Percentiles rank a stretch among this genome's conserved stretches.
These are phyloP conservation scores for Penicillium coffeae DNA, from an alignment of 495 filamentous ascomycete genomes.

Conservation along the genomic window DNA sequence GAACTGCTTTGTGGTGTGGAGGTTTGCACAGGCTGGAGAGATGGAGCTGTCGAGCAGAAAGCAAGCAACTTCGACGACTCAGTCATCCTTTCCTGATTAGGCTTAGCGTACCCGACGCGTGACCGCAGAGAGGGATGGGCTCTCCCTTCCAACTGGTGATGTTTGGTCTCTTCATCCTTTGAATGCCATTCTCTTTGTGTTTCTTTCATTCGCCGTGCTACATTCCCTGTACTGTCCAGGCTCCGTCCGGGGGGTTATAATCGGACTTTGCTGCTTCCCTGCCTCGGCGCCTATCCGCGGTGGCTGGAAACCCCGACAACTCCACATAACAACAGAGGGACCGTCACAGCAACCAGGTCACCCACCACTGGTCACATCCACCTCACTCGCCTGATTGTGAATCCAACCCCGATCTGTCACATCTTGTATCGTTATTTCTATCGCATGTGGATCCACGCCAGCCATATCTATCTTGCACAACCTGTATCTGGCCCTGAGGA, in stretches of 20 bases:
- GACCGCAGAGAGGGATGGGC: constrained; percentile 29
- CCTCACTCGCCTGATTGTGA: neutral
- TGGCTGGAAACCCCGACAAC: neutral
- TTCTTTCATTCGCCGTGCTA: neutral
- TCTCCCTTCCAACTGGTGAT: constrained; percentile 14
- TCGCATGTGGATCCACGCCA: constrained; percentile 12
- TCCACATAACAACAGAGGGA: neutral
- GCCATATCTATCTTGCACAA: constrained; percentile 3
- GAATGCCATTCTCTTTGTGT: constrained; percentile 23
- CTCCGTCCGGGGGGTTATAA: neutral
- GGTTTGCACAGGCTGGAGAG: too few relatives aligned
- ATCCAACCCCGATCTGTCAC: neutral
- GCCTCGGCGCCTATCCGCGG: neutral
- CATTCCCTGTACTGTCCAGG: neutral
- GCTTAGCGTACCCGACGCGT: constrained; percentile 45
- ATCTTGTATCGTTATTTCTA: neutral
- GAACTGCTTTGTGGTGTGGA: too few relatives aligned
- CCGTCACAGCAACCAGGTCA: neutral
- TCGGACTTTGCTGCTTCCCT: neutral
- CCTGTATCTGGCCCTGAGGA: constrained; percentile 13
- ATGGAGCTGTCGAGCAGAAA: neutral
- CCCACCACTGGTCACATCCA: neutral
- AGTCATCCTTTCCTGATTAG: constrained; percentile 14
- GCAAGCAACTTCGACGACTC: neutral
- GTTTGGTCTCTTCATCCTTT: constrained; percentile 17